phyloP scores from a whole-genome alignment of 768 basidiomycete genomes.

The Termitomyces sp. region DNA sequence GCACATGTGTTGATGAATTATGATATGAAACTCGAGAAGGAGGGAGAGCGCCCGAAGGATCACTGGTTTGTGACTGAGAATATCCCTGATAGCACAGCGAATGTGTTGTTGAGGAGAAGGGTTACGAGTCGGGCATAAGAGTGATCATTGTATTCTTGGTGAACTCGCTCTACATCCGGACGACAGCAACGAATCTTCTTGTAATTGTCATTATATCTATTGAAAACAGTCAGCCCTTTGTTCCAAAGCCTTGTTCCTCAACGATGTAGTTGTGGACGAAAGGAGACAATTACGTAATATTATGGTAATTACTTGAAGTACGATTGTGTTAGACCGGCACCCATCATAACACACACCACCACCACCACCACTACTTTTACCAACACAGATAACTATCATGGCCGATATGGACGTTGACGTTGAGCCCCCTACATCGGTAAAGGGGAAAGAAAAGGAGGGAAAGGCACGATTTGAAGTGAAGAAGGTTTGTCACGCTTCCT shows the following conservation, averaged over 20 bases:
- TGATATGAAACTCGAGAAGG: conserved; percentile 24
- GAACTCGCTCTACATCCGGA: neutral
- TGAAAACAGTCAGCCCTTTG: neutral
- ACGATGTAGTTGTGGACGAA: neutral
- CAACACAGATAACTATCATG: conserved; percentile 22
- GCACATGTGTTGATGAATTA: conserved; percentile 30
- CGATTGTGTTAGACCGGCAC: neutral
- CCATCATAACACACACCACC: neutral
- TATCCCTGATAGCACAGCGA: conserved; percentile 8
- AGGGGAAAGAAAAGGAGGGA: conserved; percentile 48
- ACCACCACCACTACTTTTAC: neutral
- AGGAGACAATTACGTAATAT: neutral
- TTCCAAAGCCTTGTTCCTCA: neutral
- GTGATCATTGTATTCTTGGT: neutral
- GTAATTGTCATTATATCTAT: neutral
- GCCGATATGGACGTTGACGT: conserved; percentile 67
- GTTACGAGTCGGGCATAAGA: neutral
- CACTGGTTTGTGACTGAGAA: conserved; percentile 5
- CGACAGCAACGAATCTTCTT: neutral
- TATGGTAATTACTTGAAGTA: neutral
- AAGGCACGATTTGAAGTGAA: conserved; percentile 97
- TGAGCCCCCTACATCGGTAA: conserved; percentile 39
- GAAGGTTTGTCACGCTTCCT: conserved; percentile 57
- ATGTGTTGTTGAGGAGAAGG: conserved; percentile 11
- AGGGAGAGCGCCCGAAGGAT: conserved; percentile 4